phyloP scores from a whole-genome alignment of 805 yeast genomes.

The Zygotorulaspora danielsina region DNA sequence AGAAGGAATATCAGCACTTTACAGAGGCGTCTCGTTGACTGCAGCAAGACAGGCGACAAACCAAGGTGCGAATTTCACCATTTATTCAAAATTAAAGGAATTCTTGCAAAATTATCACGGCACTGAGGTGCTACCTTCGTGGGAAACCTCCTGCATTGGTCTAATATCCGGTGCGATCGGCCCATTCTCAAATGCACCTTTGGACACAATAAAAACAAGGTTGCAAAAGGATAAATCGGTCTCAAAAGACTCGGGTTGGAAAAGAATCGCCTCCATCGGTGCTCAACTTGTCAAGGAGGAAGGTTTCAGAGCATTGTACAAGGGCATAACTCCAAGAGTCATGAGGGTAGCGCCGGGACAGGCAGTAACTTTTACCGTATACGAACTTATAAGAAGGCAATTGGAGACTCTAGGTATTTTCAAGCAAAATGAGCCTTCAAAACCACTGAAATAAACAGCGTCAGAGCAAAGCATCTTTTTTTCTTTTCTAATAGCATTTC shows the following conservation, averaged over 20 bases:
- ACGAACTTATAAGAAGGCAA: constrained; percentile 75
- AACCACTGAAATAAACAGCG: constrained; percentile 8
- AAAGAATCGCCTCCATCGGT: constrained; percentile 77
- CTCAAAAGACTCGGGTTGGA: constrained; percentile 63
- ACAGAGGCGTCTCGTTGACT: constrained; percentile 92
- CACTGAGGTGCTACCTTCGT: constrained; percentile 65
- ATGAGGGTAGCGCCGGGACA: constrained; percentile 99
- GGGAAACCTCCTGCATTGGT: constrained; percentile 93
- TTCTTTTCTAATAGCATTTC: neutral
- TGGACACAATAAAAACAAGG: constrained; percentile 95
- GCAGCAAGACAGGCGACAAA: constrained; percentile 98
- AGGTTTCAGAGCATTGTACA: constrained; percentile 83
- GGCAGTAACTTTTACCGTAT: constrained; percentile 96
- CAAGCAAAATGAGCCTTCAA: constrained; percentile 13
- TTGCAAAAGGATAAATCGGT: constrained; percentile 84
- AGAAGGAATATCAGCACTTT: constrained; percentile 84
- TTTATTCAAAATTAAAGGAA: constrained; percentile 79
- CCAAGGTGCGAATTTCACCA: constrained; percentile 98
- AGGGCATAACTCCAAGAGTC: constrained; percentile 97
- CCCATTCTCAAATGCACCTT: constrained; percentile 94
- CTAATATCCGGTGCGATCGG: constrained; percentile 94
- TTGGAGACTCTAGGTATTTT: constrained; percentile 43
- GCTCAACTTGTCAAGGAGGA: constrained; percentile 78
- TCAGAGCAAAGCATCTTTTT: neutral
- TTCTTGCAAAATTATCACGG: constrained; percentile 58